phyloP scores from a whole-genome alignment of 345 rosid species.

The Cardamine resedifolia region DNA sequence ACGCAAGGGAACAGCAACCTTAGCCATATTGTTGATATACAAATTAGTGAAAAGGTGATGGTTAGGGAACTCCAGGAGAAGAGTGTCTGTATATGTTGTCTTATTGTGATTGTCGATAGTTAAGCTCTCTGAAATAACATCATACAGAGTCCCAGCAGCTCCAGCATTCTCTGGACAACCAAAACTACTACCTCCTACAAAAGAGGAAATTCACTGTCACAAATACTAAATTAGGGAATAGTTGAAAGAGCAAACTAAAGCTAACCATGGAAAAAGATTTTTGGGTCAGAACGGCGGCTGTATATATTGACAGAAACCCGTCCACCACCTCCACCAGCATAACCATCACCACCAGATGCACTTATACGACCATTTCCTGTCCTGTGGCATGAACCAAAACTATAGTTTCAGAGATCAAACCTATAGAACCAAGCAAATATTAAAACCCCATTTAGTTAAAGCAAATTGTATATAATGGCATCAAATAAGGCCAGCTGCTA shows the following conservation, averaged over 20 bases:
- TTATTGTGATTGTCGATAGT: constrained; percentile 68
- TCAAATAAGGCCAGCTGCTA: constrained; percentile 9
- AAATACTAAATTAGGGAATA: no score
- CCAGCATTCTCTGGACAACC: constrained; percentile 87
- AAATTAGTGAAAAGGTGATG: constrained; percentile 92
- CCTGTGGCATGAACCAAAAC: constrained; percentile 59
- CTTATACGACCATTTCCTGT: constrained; percentile 82
- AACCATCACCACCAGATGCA: constrained; percentile 96
- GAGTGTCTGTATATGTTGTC: constrained; percentile 81
- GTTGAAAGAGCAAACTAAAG: constrained; percentile 7
- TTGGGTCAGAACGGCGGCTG: constrained; percentile 90
- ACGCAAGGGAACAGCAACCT: constrained; percentile 92
- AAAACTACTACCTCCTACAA: constrained; percentile 80
- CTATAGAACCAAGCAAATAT: not conserved
- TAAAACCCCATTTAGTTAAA: not conserved
- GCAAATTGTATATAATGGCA: not conserved
- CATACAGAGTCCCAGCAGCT: constrained; percentile 95
- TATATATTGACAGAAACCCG: constrained; percentile 76
- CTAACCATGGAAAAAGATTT: constrained; percentile 81
- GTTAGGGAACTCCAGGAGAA: constrained; percentile 86
- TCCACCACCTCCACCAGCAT: constrained; percentile 98
- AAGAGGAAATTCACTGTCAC: constrained; percentile 9
- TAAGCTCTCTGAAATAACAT: constrained; percentile 86
- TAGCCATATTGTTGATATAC: constrained; percentile 70
- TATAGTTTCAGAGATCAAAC: constrained; percentile 12